Percentiles rank a stretch among this genome's conserved stretches.
Conservation (phyloP, 805 yeast species). For the Yarrowia keelungensis region DNA sequence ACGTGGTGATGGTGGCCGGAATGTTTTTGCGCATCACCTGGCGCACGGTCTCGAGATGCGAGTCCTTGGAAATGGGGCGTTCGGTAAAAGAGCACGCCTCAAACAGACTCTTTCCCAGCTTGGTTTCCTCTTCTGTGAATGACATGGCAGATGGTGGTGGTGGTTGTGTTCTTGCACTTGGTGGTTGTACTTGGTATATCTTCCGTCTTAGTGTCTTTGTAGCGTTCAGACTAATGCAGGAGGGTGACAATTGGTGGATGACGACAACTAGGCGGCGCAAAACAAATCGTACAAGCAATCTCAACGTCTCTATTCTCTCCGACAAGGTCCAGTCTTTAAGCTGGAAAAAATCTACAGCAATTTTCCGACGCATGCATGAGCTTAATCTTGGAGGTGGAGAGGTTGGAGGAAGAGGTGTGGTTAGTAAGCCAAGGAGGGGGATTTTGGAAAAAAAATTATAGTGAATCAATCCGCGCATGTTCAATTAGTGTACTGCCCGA, state of each 20-base stretch:
- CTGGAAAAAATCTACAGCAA: conserved; percentile 30
- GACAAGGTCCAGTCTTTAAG: conserved; percentile 19
- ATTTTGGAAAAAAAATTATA: too few species aligned
- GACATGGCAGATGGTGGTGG: not conserved
- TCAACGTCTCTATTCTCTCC: not conserved
- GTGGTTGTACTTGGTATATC: too few species aligned
- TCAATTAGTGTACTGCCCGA: too few species aligned
- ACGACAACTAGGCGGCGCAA: not conserved
- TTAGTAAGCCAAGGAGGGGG: too few species aligned
- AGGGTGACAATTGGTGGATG: not conserved
- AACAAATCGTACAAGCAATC: not conserved
- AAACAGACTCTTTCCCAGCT: conserved; percentile 36
- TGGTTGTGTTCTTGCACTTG: too few species aligned
- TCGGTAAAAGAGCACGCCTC: conserved; percentile 40
- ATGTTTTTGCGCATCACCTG: conserved; percentile 65
- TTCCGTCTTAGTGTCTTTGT: too few species aligned
- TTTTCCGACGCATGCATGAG: conserved; percentile 31
- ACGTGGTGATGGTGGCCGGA: conserved; percentile 82
- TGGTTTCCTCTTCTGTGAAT: not conserved
- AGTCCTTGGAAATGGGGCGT: conserved; percentile 40
- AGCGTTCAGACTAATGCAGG: not conserved
- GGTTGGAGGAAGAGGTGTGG: not conserved
- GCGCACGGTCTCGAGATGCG: conserved; percentile 49
- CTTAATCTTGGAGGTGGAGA: not conserved
- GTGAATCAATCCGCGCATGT: too few species aligned